Conservation (phyloP, 1,284 basidiomycete genomes). For the Sporisorium scitamineum region DNA sequence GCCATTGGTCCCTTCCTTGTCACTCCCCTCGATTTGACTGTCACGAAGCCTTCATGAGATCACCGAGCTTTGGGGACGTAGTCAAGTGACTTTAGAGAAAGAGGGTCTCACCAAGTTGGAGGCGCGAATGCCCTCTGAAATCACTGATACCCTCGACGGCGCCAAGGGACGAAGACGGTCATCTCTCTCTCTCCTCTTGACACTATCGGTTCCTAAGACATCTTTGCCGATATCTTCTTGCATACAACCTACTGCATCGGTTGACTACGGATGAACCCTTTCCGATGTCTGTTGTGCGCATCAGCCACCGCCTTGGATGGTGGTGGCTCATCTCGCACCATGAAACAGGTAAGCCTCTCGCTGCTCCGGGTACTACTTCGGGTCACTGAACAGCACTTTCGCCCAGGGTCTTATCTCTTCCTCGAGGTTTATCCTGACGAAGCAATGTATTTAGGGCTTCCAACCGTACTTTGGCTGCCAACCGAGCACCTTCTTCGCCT, state of each 20-base stretch:
- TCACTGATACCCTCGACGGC: too few relatives aligned
- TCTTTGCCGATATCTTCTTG: not conserved
- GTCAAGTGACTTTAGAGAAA: not conserved
- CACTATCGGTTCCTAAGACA: not conserved
- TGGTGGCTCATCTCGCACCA: not conserved
- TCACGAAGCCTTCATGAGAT: not conserved
- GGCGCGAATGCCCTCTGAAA: not conserved
- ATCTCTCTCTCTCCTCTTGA: too few relatives aligned
- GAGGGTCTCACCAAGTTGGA: not conserved
- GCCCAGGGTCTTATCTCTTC: too few relatives aligned
- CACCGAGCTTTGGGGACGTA: too few relatives aligned
- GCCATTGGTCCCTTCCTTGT: not conserved
- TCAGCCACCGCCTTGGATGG: not conserved
- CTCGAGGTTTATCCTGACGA: too few relatives aligned
- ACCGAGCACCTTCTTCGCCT: slow-evolving; percentile 69
- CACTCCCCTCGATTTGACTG: not conserved
- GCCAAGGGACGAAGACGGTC: not conserved
- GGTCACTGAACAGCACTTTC: too few relatives aligned
- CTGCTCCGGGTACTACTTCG: too few relatives aligned
- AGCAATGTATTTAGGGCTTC: too few relatives aligned
- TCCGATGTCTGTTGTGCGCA: not conserved
- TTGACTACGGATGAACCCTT: slow-evolving; percentile 5
- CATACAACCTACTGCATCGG: not conserved
- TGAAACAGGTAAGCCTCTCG: not conserved
- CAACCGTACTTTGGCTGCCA: slow-evolving; percentile 67